Base-by-base conservation (phyloP, 2,329 filamentous ascomycete species). In the Metarhizium guizhouense region DNA sequence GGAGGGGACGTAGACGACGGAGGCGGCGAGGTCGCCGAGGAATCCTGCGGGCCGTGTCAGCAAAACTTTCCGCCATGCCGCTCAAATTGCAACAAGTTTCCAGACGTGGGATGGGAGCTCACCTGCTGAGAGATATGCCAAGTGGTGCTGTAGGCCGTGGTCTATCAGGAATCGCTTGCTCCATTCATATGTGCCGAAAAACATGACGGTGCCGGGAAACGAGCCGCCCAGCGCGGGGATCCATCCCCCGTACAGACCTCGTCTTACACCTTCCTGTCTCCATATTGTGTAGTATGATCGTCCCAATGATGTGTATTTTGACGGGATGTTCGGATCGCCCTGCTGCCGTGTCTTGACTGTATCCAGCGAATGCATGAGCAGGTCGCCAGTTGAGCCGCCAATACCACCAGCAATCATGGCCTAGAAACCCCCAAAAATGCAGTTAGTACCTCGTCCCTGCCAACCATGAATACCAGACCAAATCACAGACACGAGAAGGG, bases 311-410 rank as follows among this genome's bases (percentile, higher is more conserved):
- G 88, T 87, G 74, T 99, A 99, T 73, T 89, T 95, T 1, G 94
- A 88, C 25, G 94, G 94, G 58, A 96, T 82, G 68, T 94, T 87
- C 48, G 93, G 92, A 67, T 97, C 94, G 66, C 93, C 94, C 73
- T 99, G 94, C 71, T 99, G 95, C 63, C 94, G 84, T 50, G 94
- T 99, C 75, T 99, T 99, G 65, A 99, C 94, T 1, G 94, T 99
- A 72, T 99, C 94, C 67, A 99, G 82, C 49, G 93, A 97, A 75
- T 99, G 94, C 94, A 99, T 99, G 62, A 99, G 77, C 81, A 99
- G 88, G 72, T 99, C 94, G 57, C 95, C 94, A 55, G 88, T 95
- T 16, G 89, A 92, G 54, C 94, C 94, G 67, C 95, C 94, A 54
- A 95, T 77, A 58, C 93, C 94, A 67, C 94, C 94, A 38, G 94